These are phyloP conservation scores for Knoxia roxburghii DNA, from an alignment of 257 asterid species.

Conservation along the genomic window DNA sequence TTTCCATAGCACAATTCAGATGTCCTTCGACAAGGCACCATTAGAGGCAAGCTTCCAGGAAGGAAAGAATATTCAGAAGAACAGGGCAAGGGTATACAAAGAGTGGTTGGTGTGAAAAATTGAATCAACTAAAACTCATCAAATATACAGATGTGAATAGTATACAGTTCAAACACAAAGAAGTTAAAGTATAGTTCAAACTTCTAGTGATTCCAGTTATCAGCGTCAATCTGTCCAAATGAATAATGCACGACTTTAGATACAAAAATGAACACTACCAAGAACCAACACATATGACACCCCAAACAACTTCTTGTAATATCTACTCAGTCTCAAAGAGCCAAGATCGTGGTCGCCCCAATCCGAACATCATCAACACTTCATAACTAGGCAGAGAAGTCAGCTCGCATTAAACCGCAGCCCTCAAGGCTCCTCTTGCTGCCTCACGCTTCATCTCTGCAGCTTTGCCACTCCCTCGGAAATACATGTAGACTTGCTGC, in stretches of 20 bases:
- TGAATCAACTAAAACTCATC: not conserved
- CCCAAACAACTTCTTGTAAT: not conserved
- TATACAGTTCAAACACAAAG: not conserved
- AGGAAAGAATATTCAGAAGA: too few species aligned
- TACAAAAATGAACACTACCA: conserved; percentile 14
- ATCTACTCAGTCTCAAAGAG: conserved; percentile 5
- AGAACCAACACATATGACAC: not conserved
- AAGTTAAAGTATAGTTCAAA: not conserved
- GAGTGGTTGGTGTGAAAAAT: not conserved
- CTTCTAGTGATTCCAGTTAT: not conserved
- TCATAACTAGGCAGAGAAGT: not conserved
- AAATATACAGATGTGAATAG: conserved; percentile 13
- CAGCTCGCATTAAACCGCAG: conserved; percentile 26
- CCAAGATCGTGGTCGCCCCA: not conserved
- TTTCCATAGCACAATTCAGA: too few species aligned
- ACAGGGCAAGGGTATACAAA: too few species aligned
- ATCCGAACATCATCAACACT: not conserved
- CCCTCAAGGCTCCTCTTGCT: conserved; percentile 44
- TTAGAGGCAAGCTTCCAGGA: too few species aligned
- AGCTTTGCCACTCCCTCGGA: conserved; percentile 52
- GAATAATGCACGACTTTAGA: conserved; percentile 8
- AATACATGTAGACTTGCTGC: conserved; percentile 61
- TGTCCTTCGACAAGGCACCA: too few species aligned
- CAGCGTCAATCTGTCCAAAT: conserved; percentile 1
- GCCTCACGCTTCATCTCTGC: conserved; percentile 53